Percentiles rank a stretch among this genome's conserved stretches.
These are phyloP conservation scores for Mycena galopus DNA, from an alignment of 768 basidiomycete genomes.

Conservation along the genomic window DNA sequence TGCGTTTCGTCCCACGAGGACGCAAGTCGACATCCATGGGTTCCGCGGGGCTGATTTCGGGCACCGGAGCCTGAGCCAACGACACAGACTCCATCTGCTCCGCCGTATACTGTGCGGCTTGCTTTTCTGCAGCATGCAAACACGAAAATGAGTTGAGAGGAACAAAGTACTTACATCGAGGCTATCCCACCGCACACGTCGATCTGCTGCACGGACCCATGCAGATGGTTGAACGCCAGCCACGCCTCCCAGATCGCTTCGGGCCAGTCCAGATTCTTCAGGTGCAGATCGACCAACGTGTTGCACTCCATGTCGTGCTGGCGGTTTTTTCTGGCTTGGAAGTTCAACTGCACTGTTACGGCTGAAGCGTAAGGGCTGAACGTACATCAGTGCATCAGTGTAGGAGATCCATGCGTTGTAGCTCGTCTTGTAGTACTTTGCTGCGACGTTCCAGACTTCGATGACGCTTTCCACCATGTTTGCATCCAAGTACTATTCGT, in stretches of 20 bases:
- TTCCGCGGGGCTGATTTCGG: constrained; percentile 19
- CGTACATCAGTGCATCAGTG: constrained; percentile 81
- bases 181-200: constrained; percentile 66
- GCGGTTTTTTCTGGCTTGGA: constrained; percentile 59
- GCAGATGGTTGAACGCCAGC: constrained; percentile 86
- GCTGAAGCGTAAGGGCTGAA: constrained; percentile 28
- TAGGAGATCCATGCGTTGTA: constrained; percentile 84
- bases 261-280: constrained; percentile 92
- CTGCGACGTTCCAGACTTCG: constrained; percentile 73
- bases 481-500: constrained; percentile 60
- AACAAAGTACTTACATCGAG: background rate
- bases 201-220: constrained; percentile 79
- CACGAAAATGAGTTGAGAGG: constrained; percentile 7
- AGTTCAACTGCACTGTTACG: constrained; percentile 18
- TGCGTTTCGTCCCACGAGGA: constrained; percentile 67
- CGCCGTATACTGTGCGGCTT: constrained; percentile 48
- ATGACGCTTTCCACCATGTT: constrained; percentile 68
- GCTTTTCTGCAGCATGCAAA: constrained; percentile 71
- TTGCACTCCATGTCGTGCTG: constrained; percentile 72
- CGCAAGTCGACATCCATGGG: constrained; percentile 48
- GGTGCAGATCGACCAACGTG: constrained; percentile 74
- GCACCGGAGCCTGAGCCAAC: constrained; percentile 45
- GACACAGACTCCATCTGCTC: constrained; percentile 55
- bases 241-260: constrained; percentile 95
- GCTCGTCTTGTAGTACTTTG: constrained; percentile 76